These are phyloP conservation scores for Blastobotrys serpentis DNA, from an alignment of 1,139 yeast genomes.

Conservation along the genomic window DNA sequence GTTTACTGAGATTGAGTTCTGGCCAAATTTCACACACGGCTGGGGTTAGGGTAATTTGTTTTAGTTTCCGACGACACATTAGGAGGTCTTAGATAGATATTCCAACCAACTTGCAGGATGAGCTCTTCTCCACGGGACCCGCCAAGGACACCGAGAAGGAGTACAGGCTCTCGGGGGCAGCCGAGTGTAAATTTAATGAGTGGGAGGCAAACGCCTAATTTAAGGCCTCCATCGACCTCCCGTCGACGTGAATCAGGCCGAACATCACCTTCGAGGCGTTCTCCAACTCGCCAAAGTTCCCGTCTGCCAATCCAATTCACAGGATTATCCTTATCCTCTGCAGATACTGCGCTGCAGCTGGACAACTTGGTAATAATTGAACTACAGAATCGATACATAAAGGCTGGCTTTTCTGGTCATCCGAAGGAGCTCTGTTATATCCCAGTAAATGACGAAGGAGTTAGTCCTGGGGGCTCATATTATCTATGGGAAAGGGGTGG, in stretches of 20 bases:
- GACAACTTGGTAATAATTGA: conserved; percentile 6
- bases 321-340: conserved; percentile 4
- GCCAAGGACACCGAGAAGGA: conserved; percentile 3
- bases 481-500: not conserved
- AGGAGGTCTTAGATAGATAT: too few species aligned
- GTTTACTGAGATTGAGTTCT: too few species aligned
- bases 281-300: conserved; percentile 1
- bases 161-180: not conserved
- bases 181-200: not conserved
- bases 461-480: not conserved
- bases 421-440: not conserved
- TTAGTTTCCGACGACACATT: too few species aligned
- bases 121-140: not conserved
- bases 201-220: conserved; percentile 3
- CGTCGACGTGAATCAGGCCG: conserved; percentile 4
- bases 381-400: conserved; percentile 6
- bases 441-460: not conserved
- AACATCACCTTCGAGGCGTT: not conserved
- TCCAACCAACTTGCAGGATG: too few species aligned
- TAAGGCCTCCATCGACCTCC: not conserved
- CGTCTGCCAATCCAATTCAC: conserved; percentile 7
- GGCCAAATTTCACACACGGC: too few species aligned
- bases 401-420: conserved; percentile 4
- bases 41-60: conserved; percentile 4
- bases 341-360: conserved; percentile 3